Conservation (phyloP, 176 grass and related monocot genomes). For the Pharus latifolius region DNA sequence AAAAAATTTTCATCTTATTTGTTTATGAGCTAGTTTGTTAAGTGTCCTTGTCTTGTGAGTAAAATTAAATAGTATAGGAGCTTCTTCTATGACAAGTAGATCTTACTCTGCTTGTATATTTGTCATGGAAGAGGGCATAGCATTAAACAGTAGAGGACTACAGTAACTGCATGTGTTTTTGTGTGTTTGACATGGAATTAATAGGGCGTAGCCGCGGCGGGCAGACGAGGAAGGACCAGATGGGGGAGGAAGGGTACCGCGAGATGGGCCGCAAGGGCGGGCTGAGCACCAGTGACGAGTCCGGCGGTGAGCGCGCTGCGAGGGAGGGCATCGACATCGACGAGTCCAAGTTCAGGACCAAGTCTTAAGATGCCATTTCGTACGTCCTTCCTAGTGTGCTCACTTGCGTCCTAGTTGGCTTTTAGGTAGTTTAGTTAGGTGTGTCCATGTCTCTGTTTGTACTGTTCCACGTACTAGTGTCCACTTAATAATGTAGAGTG, state of each 20-base stretch:
- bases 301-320: slow-evolving; percentile 33
- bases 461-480: neutral
- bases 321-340: slow-evolving; percentile 44
- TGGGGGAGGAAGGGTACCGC: slow-evolving; percentile 44
- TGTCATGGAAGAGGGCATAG: no score
- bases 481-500: no score
- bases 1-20: no score
- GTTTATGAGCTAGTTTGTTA: no score
- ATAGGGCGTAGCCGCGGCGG: slow-evolving; percentile 66
- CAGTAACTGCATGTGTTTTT: neutral
- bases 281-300: slow-evolving; percentile 35
- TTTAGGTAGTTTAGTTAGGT: no score
- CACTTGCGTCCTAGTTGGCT: neutral
- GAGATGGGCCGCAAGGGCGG: slow-evolving; percentile 62
- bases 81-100: no score
- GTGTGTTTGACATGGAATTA: neutral
- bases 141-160: no score
- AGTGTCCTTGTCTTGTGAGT: no score
- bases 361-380: slow-evolving; percentile 14
- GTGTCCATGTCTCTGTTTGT: neutral
- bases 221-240: slow-evolving; percentile 50
- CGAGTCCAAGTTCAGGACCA: slow-evolving; percentile 57
- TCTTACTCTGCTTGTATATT: no score
- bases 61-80: no score
- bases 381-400: no score